Percentiles rank a stretch among this genome's conserved stretches.
These are phyloP conservation scores for Corymbia maculata DNA, from an alignment of 345 rosid genomes.

Conservation along the genomic window DNA sequence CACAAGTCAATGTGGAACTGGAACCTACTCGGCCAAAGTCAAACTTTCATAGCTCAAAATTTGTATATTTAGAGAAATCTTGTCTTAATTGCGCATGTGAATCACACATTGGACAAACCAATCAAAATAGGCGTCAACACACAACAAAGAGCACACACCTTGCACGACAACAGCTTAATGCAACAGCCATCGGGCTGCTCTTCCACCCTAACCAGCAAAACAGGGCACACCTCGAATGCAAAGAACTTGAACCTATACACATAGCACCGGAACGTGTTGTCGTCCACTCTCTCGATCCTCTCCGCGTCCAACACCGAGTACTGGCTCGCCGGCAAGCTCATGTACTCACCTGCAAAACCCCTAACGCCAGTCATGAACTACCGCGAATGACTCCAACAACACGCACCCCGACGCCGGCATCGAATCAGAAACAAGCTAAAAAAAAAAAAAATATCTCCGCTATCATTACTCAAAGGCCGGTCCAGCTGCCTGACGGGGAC, in stretches of 20 bases:
- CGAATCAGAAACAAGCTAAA: background rate
- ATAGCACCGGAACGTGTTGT: constrained; percentile 74
- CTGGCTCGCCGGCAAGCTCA: constrained; percentile 96
- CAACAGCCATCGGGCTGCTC: constrained; percentile 86
- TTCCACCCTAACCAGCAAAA: constrained; percentile 82
- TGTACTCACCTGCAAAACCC: constrained; percentile 56
- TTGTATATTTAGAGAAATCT: background rate
- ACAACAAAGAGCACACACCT: constrained; percentile 25
- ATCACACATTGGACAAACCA: background rate
- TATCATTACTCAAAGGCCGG: constrained; percentile 70
- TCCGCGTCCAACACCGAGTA: constrained; percentile 97
- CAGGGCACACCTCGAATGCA: constrained; percentile 88
- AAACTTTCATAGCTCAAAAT: background rate
- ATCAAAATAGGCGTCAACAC: background rate
- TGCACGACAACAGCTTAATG: constrained; percentile 86
- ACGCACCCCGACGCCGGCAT: background rate
- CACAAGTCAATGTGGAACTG: background rate
- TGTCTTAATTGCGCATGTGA: background rate
- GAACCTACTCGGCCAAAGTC: background rate
- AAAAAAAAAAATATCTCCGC: background rate
- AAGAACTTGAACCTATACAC: constrained; percentile 80
- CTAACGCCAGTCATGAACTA: background rate
- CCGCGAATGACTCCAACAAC: background rate
- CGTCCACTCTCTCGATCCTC: constrained; percentile 93
- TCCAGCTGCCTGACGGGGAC: constrained; percentile 59